Evolutionary conservation across 495 filamentous ascomycete genomes (phyloP), one percentile per base, ranked within the genome.

Genomic region (Chaetomium tenue): DNA sequence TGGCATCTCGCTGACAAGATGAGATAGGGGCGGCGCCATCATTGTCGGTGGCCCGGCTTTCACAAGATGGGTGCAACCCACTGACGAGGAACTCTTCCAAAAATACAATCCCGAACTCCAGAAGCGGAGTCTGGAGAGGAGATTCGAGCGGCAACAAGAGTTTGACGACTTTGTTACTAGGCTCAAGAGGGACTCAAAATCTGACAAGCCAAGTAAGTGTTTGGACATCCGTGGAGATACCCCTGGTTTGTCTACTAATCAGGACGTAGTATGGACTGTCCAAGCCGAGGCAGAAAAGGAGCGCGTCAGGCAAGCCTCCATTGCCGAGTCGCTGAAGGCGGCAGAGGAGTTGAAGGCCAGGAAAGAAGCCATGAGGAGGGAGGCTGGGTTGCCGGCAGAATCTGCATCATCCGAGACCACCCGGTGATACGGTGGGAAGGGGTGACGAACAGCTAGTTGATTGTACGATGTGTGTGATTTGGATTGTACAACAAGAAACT

Each of bases 101-200:
- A 86, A 82, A 75, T 98, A 97, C 80, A 98, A 93, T 74, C 92
- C 93, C 1, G 94, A 98, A 16, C 84, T 98, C 5, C 91, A 93
- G 73, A 90, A 89, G 75, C 84, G 88, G 68, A 91, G 89, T 59
- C 77, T 92, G 1, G 91, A 91, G 71, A 82, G 88, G 58, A 84
- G 93, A 33, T 79, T 87, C 52, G 83, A 86, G 67, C 83, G 82
- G 60, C 85, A 91, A 67, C 82, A 95, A 77, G 92, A 96, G 25
- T 93, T 96, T 72, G 89, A 95, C 69, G 85, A 93, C 61, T 97
- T 95, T 70, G 87, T 98, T 39, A 81, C 64, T 28, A 87, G 86
- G 68, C 76, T 98, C 72, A 96, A 93, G 82, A 83, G 93, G 68
- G 90, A 93, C 79, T 90, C 91, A 11, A 96, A 93, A 75, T 92